Conservation (phyloP, 2,329 filamentous ascomycete species). For the Venturia asperata region DNA sequence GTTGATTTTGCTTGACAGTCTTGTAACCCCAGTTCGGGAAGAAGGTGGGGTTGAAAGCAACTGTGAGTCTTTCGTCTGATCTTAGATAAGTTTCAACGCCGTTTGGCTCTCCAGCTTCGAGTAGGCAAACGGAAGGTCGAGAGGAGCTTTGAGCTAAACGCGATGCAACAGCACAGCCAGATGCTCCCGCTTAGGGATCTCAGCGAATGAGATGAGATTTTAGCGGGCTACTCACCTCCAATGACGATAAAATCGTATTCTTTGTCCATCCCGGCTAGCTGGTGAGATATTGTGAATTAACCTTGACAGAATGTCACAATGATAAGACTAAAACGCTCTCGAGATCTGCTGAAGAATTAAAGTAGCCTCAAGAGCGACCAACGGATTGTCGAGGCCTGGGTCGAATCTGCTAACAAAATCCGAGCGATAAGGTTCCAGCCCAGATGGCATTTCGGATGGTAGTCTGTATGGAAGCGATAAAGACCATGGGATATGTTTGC, state of each 20-base stretch:
- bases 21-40: slow-evolving; percentile 46
- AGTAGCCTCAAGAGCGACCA: too few species aligned
- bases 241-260: slow-evolving; percentile 21
- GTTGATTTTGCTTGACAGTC: slow-evolving; percentile 34
- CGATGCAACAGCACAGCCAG: slow-evolving; percentile 14
- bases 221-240: slow-evolving; percentile 6
- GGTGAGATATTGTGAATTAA: neutral
- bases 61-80: slow-evolving; percentile 49
- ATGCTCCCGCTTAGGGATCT: slow-evolving; percentile 1
- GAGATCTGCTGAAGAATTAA: neutral
- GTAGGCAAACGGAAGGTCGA: slow-evolving; percentile 4
- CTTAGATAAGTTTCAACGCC: slow-evolving; percentile 25
- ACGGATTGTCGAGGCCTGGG: too few species aligned
- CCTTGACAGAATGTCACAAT: neutral
- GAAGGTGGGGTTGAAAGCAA: slow-evolving; percentile 37
- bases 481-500: neutral
- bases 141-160: slow-evolving; percentile 5
- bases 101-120: slow-evolving; percentile 13
- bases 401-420: neutral
- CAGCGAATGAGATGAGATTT: neutral
- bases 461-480: neutral
- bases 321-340: neutral
- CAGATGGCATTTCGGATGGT: neutral
- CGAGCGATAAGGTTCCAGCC: too few species aligned
- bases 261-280: slow-evolving; percentile 22